These are phyloP conservation scores for Huntiella abstrusa DNA, from an alignment of 2,329 filamentous ascomycete genomes.

Conservation along the genomic window DNA sequence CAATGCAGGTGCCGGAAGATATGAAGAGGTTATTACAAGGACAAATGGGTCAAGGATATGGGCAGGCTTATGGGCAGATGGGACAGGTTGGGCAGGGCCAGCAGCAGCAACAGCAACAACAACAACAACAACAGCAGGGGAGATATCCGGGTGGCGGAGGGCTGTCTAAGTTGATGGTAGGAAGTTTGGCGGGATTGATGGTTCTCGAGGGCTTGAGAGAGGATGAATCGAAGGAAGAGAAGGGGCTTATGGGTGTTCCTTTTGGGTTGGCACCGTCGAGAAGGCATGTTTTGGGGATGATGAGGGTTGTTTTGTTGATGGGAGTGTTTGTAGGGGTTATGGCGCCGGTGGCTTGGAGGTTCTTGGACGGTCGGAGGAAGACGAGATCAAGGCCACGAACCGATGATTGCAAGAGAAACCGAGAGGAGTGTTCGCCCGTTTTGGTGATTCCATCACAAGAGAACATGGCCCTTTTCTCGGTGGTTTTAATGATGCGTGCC, in stretches of 20 bases:
- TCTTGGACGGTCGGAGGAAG: too few relatives aligned
- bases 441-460: conserved; percentile 56
- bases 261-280: conserved; percentile 33
- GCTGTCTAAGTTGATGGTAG: conserved; percentile 71
- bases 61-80: conserved; percentile 28
- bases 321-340: conserved; percentile 33
- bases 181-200: conserved; percentile 82
- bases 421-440: conserved; percentile 15
- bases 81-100: conserved; percentile 37
- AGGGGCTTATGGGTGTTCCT: conserved; percentile 47
- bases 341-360: conserved; percentile 23
- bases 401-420: too few relatives aligned
- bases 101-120: conserved; percentile 25
- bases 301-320: conserved; percentile 34
- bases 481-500: conserved; percentile 62
- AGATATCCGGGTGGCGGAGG: conserved; percentile 36
- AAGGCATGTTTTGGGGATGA: conserved; percentile 27
- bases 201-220: conserved; percentile 62
- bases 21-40: conserved; percentile 44
- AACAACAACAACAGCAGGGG: conserved; percentile 23
- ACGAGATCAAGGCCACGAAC: too few relatives aligned
- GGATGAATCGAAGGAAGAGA: conserved; percentile 44
- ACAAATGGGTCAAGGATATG: conserved; percentile 31
- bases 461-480: conserved; percentile 49
- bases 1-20: conserved; percentile 45